Base-by-base conservation (phyloP, 768 basidiomycete species). In the Mycena leptocephala region DNA sequence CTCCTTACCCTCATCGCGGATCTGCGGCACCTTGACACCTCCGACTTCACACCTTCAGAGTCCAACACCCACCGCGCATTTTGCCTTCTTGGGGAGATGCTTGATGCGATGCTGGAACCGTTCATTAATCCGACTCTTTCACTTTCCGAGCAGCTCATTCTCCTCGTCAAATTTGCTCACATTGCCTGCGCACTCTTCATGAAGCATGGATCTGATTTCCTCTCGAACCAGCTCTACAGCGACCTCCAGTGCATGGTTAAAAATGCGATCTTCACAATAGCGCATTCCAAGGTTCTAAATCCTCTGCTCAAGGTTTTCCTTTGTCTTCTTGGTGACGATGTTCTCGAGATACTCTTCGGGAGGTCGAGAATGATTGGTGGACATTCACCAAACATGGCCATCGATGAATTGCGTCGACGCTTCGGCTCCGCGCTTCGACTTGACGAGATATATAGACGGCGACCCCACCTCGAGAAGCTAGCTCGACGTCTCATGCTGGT, bases 61-160 rank as follows among this genome's bases (percentile, higher is more conserved):
- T 35, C 35, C 6, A 75, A 74, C 9, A 79, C 78, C 20, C 56
- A 74, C 53, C 46, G 59, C 2, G 76, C 79, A 11, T 70, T 85
- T 9, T 78, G 39, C 59, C 76, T 84, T n/a, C 75, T 85, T 24
- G 83, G 82, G 3, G 81, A 85, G 51, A 77, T 82, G 65, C 76
- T 85, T 10, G 53, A 84, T 58, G 74, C 68, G 18, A 55, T 76
- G 20, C 5, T 76, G 2, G 64, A 76, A 2, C 75, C 30, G 76
- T 82, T 70, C 55, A 61, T 69, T 68, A 71, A 74, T 72, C 82
- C 72, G 7, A 56, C 39, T 3, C 59, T 75, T 22, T 68, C 73
- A 1, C 69, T 75, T 24, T 68, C 70, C 35, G 74, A 69, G 7
- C 70, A 76, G 41, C 39, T 75, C 8, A 68, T n/a, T 0, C 28